These are phyloP conservation scores for Neospora caninum DNA, from an alignment of 169 alveolate species.

Conservation along the genomic window DNA sequence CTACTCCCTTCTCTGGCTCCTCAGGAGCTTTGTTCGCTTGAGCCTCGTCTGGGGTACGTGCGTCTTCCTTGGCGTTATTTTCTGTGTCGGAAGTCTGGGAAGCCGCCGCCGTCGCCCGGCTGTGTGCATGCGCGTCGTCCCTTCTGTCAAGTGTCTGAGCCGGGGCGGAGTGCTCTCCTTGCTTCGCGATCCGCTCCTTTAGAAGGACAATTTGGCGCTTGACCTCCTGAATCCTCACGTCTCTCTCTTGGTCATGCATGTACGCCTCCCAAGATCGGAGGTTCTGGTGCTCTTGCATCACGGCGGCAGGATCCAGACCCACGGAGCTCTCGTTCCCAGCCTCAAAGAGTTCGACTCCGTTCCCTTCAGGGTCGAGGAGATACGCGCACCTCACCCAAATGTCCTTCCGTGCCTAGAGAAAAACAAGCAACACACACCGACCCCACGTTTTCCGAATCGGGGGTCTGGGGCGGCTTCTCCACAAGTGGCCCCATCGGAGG, in stretches of 20 bases:
- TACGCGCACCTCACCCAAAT: constrained; percentile 51
- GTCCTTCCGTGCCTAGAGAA: constrained; percentile 64
- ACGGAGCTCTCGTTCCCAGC: constrained; percentile 29
- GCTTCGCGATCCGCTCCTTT: not conserved
- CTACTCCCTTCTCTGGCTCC: not conserved
- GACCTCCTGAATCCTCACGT: constrained; percentile 37
- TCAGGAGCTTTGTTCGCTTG: not conserved
- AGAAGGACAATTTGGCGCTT: constrained; percentile 46
- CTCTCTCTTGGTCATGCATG: constrained; percentile 62
- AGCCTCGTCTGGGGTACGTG: not conserved
- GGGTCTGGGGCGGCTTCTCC: too few species aligned
- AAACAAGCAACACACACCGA: not conserved
- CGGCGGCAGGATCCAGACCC: not conserved
- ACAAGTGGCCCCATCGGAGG: too few species aligned
- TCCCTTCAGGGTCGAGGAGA: constrained; percentile 61
- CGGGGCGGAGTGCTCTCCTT: not conserved
- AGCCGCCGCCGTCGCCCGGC: constrained; percentile 27
- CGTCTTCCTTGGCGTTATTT: not conserved
- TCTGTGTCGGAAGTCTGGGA: not conserved
- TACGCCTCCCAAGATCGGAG: constrained; percentile 57
- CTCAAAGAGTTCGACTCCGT: constrained; percentile 60
- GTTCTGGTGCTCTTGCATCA: constrained; percentile 41
- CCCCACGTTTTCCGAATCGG: not conserved
- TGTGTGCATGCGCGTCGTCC: constrained; percentile 3
- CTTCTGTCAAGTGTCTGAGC: not conserved